These are phyloP conservation scores for Aspergillus fischeri DNA, from an alignment of 2,329 filamentous ascomycete genomes.

Conservation along the genomic window DNA sequence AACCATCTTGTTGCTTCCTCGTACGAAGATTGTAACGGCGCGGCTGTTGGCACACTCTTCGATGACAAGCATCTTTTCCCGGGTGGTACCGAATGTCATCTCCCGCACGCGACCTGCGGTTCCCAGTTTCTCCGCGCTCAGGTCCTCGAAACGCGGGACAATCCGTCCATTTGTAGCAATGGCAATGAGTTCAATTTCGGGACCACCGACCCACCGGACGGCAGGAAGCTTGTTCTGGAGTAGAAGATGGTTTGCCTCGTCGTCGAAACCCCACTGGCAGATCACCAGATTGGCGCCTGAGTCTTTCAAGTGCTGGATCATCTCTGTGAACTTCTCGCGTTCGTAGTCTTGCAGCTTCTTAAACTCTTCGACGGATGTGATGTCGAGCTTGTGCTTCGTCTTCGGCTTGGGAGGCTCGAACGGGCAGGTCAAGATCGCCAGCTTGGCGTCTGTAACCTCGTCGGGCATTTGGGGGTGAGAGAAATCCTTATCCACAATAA, in stretches of 20 bases:
- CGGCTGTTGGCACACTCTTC: conserved; percentile 98
- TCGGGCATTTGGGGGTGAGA: conserved; percentile 98
- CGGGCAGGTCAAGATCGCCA: conserved; percentile 94
- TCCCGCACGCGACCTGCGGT: conserved; percentile 85
- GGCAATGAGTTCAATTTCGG: conserved; percentile 96
- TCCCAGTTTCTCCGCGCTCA: conserved; percentile 86
- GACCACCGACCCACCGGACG: conserved; percentile 95
- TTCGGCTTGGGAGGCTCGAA: conserved; percentile 99
- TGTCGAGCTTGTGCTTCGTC: conserved; percentile 99
- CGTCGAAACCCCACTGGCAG: conserved; percentile 99
- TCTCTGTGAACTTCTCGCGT: conserved; percentile 92
- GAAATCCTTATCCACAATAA: conserved; percentile 99
- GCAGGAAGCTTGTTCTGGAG: conserved; percentile 95
- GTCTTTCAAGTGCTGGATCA: conserved; percentile 98
- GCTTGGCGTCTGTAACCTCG: conserved; percentile 90
- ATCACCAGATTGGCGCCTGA: conserved; percentile 96
- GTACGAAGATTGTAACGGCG: conserved; percentile 92
- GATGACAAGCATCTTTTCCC: conserved; percentile 99
- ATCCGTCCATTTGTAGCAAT: conserved; percentile 98
- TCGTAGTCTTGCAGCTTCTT: conserved; percentile 97
- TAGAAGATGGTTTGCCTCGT: conserved; percentile 95
- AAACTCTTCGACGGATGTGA: conserved; percentile 95
- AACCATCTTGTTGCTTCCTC: conserved; percentile 99
- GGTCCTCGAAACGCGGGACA: conserved; percentile 93
- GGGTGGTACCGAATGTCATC: conserved; percentile 93